phyloP scores from a whole-genome alignment of 2,329 filamentous ascomycete genomes.

The Fusarium devonianum region DNA sequence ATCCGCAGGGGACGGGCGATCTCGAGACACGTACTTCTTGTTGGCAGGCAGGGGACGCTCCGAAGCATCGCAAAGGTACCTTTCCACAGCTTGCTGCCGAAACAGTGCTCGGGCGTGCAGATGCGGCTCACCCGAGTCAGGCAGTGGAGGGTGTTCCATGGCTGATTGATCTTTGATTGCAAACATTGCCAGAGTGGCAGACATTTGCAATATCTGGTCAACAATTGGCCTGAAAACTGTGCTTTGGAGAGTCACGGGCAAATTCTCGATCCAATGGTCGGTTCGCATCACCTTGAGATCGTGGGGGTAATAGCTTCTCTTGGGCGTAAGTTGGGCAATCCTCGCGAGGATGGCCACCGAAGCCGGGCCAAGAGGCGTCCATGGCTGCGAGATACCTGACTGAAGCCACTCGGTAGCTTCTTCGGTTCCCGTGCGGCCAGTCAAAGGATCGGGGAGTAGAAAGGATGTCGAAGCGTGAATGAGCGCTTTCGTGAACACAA shows the following conservation, averaged over 20 bases:
- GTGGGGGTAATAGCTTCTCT: constrained; percentile 47
- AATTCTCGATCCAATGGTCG: constrained; percentile 41
- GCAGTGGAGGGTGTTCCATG: constrained; percentile 6
- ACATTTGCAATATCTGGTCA: constrained; percentile 42
- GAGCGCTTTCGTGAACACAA: constrained; percentile 63
- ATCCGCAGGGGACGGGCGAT: constrained; percentile 29
- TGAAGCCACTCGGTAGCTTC: constrained; percentile 60
- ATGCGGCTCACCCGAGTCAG: constrained; percentile 22
- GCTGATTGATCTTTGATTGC: constrained; percentile 18
- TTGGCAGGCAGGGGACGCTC: constrained; percentile 10
- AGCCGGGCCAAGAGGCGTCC: constrained; percentile 45
- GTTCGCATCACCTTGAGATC: constrained; percentile 46
- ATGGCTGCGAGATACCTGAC: constrained; percentile 60
- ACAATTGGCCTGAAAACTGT: constrained; percentile 47
- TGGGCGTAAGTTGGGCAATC: constrained; percentile 41
- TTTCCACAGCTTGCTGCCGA: constrained; percentile 28
- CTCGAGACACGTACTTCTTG: constrained; percentile 26
- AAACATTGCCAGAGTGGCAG: constrained; percentile 39
- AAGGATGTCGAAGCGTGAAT: constrained; percentile 68
- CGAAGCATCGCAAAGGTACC: constrained; percentile 13
- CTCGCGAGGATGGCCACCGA: constrained; percentile 10
- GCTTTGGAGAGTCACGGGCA: constrained; percentile 46
- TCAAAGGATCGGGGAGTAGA: constrained; percentile 63
- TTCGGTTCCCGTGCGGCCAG: constrained; percentile 65
- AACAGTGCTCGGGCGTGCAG: constrained; percentile 27